Percentiles rank a stretch among this genome's conserved stretches.
Conservation (phyloP, 1,284 basidiomycete genomes). For the Ceratorhiza oryzae-sativae region DNA sequence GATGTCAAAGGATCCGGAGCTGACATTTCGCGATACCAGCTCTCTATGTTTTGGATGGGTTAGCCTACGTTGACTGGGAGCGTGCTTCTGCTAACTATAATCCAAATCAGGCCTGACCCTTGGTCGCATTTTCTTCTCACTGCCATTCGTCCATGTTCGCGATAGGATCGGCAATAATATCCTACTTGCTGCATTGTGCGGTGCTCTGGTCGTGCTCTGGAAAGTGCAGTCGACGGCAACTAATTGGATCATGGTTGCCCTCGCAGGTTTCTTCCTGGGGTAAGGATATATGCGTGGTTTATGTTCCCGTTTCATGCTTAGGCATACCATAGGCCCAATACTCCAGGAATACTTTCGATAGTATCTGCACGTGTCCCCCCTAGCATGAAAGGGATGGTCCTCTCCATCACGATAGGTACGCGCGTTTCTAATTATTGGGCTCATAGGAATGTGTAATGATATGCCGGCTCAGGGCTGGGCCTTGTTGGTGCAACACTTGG, state of each 20-base stretch:
- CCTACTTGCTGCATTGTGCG: slow-evolving; percentile 9
- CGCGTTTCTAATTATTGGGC: not conserved
- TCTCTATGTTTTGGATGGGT: slow-evolving; percentile 31
- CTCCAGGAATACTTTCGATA: slow-evolving; percentile 25
- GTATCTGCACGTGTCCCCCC: slow-evolving; percentile 22
- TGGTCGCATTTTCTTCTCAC: slow-evolving; percentile 30
- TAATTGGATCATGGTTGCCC: slow-evolving; percentile 10
- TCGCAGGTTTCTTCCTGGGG: slow-evolving; percentile 32
- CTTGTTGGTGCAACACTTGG: slow-evolving; percentile 27
- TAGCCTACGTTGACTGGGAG: too few species aligned
- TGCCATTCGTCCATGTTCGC: slow-evolving; percentile 24
- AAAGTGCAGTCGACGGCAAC: not conserved
- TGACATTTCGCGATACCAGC: slow-evolving; percentile 28
- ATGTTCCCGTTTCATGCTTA: not conserved
- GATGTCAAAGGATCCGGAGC: slow-evolving; percentile 27
- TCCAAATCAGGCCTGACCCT: not conserved
- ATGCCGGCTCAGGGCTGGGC: slow-evolving; percentile 5
- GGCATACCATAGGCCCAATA: not conserved
- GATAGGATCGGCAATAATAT: slow-evolving; percentile 26
- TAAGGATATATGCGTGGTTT: slow-evolving; percentile 2
- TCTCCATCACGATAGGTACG: slow-evolving; percentile 19
- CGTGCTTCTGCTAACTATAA: not conserved
- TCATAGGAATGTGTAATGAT: too few species aligned
- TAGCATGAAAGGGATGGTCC: slow-evolving; percentile 6
- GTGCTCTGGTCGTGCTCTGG: slow-evolving; percentile 10